A percentile compares a stretch with the other conserved stretches of the same genome.
phyloP scores from a whole-genome alignment of 1,284 basidiomycete species.

The Phylloporus gajari region DNA sequence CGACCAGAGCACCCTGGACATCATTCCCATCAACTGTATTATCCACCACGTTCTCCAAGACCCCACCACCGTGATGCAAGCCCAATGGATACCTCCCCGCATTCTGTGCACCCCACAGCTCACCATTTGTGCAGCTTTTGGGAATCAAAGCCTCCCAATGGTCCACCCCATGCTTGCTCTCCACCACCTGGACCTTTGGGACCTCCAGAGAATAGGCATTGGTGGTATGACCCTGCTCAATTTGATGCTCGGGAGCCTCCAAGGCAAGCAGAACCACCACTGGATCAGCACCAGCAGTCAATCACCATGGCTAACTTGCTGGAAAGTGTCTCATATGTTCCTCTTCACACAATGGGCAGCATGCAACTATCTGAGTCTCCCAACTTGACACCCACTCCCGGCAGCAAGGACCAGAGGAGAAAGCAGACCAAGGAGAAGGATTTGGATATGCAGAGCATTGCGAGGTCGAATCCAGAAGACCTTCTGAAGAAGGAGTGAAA shows the following conservation, averaged over 20 bases:
- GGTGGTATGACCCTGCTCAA: conserved; percentile 47
- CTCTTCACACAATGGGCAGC: conserved; percentile 30
- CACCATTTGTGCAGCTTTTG: conserved; percentile 39
- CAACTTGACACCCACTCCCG: conserved; percentile 45
- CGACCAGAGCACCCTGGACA: conserved; percentile 60
- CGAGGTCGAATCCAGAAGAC: conserved; percentile 40
- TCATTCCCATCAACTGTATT: conserved; percentile 16
- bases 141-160: conserved; percentile 45
- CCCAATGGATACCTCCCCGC: conserved; percentile 65
- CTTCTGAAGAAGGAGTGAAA: conserved; percentile 56
- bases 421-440: conserved; percentile 51
- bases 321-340: conserved; percentile 44
- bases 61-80: conserved; percentile 46
- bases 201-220: conserved; percentile 37
- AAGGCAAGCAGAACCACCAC: conserved; percentile 30
- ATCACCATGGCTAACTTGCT: conserved; percentile 44
- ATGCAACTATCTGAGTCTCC: conserved; percentile 53
- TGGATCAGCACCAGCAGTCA: conserved; percentile 38
- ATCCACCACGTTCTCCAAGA: conserved; percentile 42
- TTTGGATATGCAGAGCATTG: conserved; percentile 49
- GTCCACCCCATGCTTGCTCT: conserved; percentile 38
- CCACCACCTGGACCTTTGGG: conserved; percentile 33
- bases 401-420: conserved; percentile 45
- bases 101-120: conserved; percentile 52
- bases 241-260: conserved; percentile 28